Percentiles rank a stretch among this genome's conserved stretches.
These are phyloP conservation scores for Plectosphaerella plurivora DNA, from an alignment of 2,329 filamentous ascomycete genomes.

Conservation along the genomic window DNA sequence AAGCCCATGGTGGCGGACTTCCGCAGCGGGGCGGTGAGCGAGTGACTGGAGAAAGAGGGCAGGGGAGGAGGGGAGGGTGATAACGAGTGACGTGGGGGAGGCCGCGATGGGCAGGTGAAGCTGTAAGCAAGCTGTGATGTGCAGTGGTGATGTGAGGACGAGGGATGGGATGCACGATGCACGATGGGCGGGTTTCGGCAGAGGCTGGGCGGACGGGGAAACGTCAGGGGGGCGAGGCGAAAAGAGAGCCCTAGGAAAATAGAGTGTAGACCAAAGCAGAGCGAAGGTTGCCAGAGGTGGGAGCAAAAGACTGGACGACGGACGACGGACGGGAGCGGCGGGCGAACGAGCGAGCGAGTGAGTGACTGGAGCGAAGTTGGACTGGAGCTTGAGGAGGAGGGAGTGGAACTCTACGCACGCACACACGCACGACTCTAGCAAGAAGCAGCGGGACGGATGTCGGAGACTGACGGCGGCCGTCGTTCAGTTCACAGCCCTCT, in stretches of 20 bases:
- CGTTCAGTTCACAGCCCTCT: too few species aligned
- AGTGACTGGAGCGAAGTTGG: neutral
- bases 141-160: neutral
- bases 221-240: too few species aligned
- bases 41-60: neutral
- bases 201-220: neutral
- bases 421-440: too few species aligned
- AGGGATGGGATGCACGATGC: neutral
- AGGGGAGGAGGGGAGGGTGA: neutral
- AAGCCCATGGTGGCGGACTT: slow-evolving; percentile 26
- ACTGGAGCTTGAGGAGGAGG: neutral
- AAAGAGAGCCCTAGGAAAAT: neutral
- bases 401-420: too few species aligned
- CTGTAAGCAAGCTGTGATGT: neutral
- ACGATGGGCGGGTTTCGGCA: neutral
- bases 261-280: neutral
- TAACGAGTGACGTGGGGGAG: neutral
- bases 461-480: too few species aligned
- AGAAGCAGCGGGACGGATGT: too few species aligned
- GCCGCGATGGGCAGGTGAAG: neutral
- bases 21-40: neutral
- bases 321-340: neutral
- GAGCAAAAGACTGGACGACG: neutral
- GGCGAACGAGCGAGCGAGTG: neutral
- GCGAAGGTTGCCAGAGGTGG: neutral